phyloP scores from a whole-genome alignment of 2,329 filamentous ascomycete species.

The Botrytis porri region DNA sequence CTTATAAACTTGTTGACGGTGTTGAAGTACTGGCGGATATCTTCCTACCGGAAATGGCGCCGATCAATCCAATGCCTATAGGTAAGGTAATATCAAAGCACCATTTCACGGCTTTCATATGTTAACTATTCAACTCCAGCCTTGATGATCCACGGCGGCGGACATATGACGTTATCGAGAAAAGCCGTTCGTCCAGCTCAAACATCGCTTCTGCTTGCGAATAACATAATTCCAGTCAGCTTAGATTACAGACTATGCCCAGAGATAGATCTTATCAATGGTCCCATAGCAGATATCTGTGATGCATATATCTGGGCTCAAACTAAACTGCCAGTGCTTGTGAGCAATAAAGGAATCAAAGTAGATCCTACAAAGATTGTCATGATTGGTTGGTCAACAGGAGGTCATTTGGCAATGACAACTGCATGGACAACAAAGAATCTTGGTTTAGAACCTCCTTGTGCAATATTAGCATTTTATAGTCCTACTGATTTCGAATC shows the following conservation, averaged over 20 bases:
- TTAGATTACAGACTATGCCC: constrained; percentile 52
- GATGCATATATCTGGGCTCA: constrained; percentile 43
- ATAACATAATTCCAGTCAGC: constrained; percentile 47
- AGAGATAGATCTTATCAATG: constrained; percentile 45
- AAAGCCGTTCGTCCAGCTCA: constrained; percentile 29
- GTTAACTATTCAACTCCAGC: not conserved
- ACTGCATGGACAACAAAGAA: constrained; percentile 41
- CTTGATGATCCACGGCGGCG: constrained; percentile 21
- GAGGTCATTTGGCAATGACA: constrained; percentile 47
- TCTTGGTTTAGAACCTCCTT: constrained; percentile 39
- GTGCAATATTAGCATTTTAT: constrained; percentile 48
- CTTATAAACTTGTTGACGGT: not conserved
- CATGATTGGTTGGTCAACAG: constrained; percentile 49
- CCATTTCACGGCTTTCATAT: too few relatives aligned
- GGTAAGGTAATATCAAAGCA: not conserved
- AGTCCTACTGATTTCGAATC: constrained; percentile 29
- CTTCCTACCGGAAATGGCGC: not conserved
- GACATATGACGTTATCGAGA: constrained; percentile 12
- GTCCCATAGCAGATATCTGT: constrained; percentile 46
- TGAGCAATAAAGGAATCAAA: constrained; percentile 29
- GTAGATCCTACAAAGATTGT: constrained; percentile 38
- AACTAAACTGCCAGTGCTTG: not conserved
- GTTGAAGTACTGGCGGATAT: constrained; percentile 11
- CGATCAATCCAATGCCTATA: not conserved
- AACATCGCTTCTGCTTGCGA: constrained; percentile 2